phyloP scores from a whole-genome alignment of 257 asterid species.

The Solanum sejunctum region DNA sequence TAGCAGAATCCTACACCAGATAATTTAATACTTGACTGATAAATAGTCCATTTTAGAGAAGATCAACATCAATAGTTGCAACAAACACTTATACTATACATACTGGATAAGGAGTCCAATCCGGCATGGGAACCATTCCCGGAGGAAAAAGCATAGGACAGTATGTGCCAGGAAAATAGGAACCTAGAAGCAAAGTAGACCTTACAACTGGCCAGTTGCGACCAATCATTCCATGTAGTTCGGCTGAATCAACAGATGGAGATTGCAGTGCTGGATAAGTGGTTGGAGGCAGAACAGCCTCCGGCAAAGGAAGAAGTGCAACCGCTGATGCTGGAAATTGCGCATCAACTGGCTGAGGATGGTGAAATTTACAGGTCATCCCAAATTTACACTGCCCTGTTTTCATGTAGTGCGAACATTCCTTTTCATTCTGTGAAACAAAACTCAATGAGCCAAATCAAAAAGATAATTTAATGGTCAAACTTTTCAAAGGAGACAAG shows the following conservation, averaged over 20 bases:
- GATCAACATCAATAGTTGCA: neutral
- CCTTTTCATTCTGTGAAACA: constrained; percentile 55
- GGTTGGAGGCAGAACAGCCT: neutral
- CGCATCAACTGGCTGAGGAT: constrained; percentile 51
- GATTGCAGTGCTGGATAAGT: constrained; percentile 16
- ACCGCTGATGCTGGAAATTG: constrained; percentile 19
- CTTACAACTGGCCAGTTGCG: constrained; percentile 55
- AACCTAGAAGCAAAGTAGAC: constrained; percentile 43
- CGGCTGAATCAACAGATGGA: constrained; percentile 43
- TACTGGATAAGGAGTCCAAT: constrained; percentile 69
- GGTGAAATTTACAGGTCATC: constrained; percentile 63
- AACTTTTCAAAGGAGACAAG: neutral
- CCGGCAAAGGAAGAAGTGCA: constrained; percentile 22
- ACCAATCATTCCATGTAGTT: constrained; percentile 44
- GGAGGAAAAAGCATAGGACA: constrained; percentile 30
- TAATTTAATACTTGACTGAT: neutral
- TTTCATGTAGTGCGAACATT: constrained; percentile 53
- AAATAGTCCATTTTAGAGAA: neutral
- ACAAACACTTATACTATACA: neutral
- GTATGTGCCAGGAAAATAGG: constrained; percentile 53
- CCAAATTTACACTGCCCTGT: constrained; percentile 75
- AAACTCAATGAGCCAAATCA: constrained; percentile 9
- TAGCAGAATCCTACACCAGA: constrained; percentile 35
- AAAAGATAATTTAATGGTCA: neutral
- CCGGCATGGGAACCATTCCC: constrained; percentile 34